Conservation (phyloP, 2,329 filamentous ascomycete genomes). For the Emmonsiellopsis sp. region DNA sequence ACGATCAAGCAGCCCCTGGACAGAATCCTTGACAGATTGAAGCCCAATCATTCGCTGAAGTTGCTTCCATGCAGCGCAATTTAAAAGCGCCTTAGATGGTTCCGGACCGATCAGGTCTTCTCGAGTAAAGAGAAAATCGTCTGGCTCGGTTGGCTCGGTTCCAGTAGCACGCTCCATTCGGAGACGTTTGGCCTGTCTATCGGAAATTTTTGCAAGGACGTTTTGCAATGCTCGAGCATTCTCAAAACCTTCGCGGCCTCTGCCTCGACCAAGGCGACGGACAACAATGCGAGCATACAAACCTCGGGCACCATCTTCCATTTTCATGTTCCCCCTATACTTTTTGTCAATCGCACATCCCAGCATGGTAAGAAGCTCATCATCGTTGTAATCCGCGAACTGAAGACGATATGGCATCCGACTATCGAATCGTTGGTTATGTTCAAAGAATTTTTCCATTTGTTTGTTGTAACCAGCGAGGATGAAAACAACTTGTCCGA, state of each 20-base stretch:
- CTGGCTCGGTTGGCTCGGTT: slow-evolving; percentile 29
- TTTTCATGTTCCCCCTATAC: slow-evolving; percentile 47
- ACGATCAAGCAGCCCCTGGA: slow-evolving; percentile 51
- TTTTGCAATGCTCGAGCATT: slow-evolving; percentile 66
- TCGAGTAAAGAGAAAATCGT: slow-evolving; percentile 53
- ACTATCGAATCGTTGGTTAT: slow-evolving; percentile 63
- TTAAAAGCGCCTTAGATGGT: slow-evolving; percentile 44
- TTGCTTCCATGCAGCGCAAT: slow-evolving; percentile 48
- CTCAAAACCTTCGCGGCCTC: slow-evolving; percentile 60
- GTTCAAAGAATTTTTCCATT: slow-evolving; percentile 68
- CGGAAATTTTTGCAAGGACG: slow-evolving; percentile 42
- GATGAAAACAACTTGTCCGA: slow-evolving; percentile 61
- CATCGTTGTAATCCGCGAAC: slow-evolving; percentile 61
- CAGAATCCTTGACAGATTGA: slow-evolving; percentile 51
- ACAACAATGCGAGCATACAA: slow-evolving; percentile 57
- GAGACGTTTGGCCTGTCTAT: slow-evolving; percentile 53
- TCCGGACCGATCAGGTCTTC: slow-evolving; percentile 66
- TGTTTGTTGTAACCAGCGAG: slow-evolving; percentile 64
- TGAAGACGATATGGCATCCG: slow-evolving; percentile 58
- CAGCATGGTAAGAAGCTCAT: slow-evolving; percentile 56
- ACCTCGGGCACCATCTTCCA: slow-evolving; percentile 51
- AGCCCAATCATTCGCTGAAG: slow-evolving; percentile 54
- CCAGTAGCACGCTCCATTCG: slow-evolving; percentile 36
- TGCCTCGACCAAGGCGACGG: slow-evolving; percentile 51
- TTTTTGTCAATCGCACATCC: slow-evolving; percentile 44